Percentiles rank a stretch among this genome's conserved stretches.
These are phyloP conservation scores for Gelatoporia subvermispora DNA, from an alignment of 768 basidiomycete species.

Conservation along the genomic window DNA sequence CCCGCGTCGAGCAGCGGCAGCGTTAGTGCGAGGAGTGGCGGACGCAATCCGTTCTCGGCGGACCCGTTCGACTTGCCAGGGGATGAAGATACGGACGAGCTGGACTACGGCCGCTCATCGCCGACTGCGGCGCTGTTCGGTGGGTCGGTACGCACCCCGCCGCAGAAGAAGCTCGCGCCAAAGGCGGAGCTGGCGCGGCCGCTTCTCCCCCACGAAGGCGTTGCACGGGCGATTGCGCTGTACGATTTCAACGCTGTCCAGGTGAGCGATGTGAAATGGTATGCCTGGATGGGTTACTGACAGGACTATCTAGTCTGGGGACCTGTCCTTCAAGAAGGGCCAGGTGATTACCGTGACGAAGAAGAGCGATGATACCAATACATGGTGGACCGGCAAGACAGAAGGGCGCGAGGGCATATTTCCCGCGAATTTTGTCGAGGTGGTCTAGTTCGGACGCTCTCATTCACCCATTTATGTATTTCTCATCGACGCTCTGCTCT, in stretches of 20 bases:
- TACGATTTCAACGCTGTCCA: slow-evolving; percentile 72
- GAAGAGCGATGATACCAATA: slow-evolving; percentile 67
- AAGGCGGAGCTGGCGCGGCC: slow-evolving; percentile 48
- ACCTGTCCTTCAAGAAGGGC: slow-evolving; percentile 72
- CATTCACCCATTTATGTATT: neutral
- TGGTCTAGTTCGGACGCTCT: slow-evolving; percentile 29
- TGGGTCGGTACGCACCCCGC: slow-evolving; percentile 9
- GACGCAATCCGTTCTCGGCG: slow-evolving; percentile 3
- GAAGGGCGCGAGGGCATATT: slow-evolving; percentile 61
- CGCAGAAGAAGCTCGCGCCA: slow-evolving; percentile 35
- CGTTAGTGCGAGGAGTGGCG: no score
- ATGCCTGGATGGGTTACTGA: slow-evolving; percentile 2
- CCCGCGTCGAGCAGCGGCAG: slow-evolving; percentile 12
- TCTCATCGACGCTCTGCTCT: neutral
- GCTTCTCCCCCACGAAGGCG: slow-evolving; percentile 49
- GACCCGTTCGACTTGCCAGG: slow-evolving; percentile 18
- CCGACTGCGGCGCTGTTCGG: slow-evolving; percentile 2
- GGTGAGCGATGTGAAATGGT: slow-evolving; percentile 31
- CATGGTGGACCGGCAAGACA: slow-evolving; percentile 82
- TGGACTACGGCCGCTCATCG: slow-evolving; percentile 6
- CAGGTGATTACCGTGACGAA: slow-evolving; percentile 66
- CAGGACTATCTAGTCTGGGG: slow-evolving; percentile 47
- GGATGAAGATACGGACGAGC: slow-evolving; percentile 8
- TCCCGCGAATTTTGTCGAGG: slow-evolving; percentile 82
- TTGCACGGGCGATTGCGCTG: slow-evolving; percentile 69